These are phyloP conservation scores for Coniella lustricola DNA, from an alignment of 2,329 filamentous ascomycete species.

Conservation along the genomic window DNA sequence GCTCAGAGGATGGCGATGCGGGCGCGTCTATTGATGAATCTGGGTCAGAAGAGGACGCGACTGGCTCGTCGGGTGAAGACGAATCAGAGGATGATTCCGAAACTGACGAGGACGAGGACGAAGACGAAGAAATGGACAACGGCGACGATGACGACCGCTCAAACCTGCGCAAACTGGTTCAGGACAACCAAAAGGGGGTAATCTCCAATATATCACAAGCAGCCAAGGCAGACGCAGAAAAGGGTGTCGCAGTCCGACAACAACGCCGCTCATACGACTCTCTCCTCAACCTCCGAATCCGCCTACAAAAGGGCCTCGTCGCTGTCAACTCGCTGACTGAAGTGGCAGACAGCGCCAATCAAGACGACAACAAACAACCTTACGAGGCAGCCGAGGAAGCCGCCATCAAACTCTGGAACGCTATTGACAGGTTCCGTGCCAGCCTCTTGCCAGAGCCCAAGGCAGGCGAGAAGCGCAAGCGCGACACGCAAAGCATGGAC, in stretches of 20 bases:
- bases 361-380: constrained; percentile 38
- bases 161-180: constrained; percentile 60
- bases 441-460: constrained; percentile 45
- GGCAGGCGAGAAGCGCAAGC: constrained; percentile 56
- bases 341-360: constrained; percentile 30
- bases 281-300: constrained; percentile 82
- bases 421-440: constrained; percentile 63
- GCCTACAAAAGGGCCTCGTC: constrained; percentile 83
- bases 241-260: constrained; percentile 77
- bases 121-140: constrained; percentile 23
- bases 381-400: constrained; percentile 78
- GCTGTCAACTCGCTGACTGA: constrained; percentile 67
- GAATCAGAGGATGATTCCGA: constrained; percentile 28
- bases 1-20: constrained; percentile 29
- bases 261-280: constrained; percentile 84
- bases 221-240: constrained; percentile 69
- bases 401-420: constrained; percentile 77
- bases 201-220: constrained; percentile 55
- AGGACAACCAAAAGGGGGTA: constrained; percentile 58
- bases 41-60: constrained; percentile 20
- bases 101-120: constrained; percentile 23
- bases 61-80: constrained; percentile 23
- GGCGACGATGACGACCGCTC: constrained; percentile 36
- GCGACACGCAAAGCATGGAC: constrained; percentile 38
- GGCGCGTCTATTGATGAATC: background rate